phyloP scores from a whole-genome alignment of 192 early-diverging fungal genomes.

The Rhizoclosmatium sp. region DNA sequence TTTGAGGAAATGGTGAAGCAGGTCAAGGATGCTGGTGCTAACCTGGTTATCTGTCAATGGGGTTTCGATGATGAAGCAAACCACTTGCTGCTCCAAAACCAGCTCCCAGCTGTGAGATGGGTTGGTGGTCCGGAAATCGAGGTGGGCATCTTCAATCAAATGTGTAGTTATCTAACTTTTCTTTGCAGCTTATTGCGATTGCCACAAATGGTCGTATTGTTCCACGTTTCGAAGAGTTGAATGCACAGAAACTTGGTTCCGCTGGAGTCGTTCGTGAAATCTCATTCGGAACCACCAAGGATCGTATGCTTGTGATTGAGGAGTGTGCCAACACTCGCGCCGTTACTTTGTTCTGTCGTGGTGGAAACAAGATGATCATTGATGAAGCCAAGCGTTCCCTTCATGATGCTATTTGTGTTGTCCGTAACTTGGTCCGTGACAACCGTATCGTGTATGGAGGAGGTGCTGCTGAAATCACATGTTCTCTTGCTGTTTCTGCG shows the following conservation, averaged over 20 bases:
- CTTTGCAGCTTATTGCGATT: slow-evolving; percentile 88
- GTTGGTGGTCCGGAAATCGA: slow-evolving; percentile 99
- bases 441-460: slow-evolving; percentile 99
- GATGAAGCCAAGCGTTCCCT: slow-evolving; percentile 98
- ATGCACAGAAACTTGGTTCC: slow-evolving; percentile 84
- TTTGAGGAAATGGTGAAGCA: slow-evolving; percentile 96
- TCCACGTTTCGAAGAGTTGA: slow-evolving; percentile 98
- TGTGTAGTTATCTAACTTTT: slow-evolving; percentile 19
- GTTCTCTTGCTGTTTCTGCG: slow-evolving; percentile 90
- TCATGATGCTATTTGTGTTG: slow-evolving; percentile 99
- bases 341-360: slow-evolving; percentile 95
- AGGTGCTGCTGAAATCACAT: slow-evolving; percentile 96
- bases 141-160: slow-evolving; percentile 51
- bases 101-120: slow-evolving; percentile 98
- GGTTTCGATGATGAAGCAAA: slow-evolving; percentile 99
- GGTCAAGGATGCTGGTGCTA: slow-evolving; percentile 98
- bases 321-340: slow-evolving; percentile 99
- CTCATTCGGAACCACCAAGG: slow-evolving; percentile 96
- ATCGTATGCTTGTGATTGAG: slow-evolving; percentile 99
- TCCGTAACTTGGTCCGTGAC: slow-evolving; percentile 95
- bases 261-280: slow-evolving; percentile 96
- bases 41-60: slow-evolving; percentile 99
- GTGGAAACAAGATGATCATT: slow-evolving; percentile 99
- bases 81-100: slow-evolving; percentile 96
- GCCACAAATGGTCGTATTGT: slow-evolving; percentile 99